Evolutionary conservation across 2,329 filamentous ascomycete species (phyloP).

Genomic region (Colletotrichum plurivorum): DNA sequence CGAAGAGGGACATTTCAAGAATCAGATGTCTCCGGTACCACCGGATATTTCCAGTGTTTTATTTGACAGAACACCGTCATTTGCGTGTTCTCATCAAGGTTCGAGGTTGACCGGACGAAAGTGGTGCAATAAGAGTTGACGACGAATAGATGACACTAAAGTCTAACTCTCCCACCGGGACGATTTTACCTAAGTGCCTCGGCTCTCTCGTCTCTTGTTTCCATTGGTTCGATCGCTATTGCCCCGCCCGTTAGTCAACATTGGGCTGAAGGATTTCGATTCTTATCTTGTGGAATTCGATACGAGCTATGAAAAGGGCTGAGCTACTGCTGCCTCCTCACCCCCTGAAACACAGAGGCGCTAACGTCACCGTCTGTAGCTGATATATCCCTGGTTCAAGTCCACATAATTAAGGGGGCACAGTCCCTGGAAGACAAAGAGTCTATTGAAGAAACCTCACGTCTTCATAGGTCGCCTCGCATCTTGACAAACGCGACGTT

Average conservation of each 20-base stretch:
- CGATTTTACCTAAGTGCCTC: background rate
- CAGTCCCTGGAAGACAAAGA: conserved; percentile 3
- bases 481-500: conserved; percentile 7
- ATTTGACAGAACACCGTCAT: no score
- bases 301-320: background rate
- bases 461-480: conserved; percentile 26
- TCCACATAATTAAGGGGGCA: conserved; percentile 13
- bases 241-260: conserved; percentile 11
- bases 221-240: conserved; percentile 24
- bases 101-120: no score
- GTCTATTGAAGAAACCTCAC: background rate
- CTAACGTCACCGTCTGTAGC: background rate
- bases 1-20: no score
- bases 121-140: no score
- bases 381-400: background rate
- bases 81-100: no score
- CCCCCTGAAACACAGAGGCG: background rate
- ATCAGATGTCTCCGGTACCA: no score
- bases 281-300: background rate
- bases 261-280: background rate
- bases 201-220: background rate
- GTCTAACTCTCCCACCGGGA: background rate
- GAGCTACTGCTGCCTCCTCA: background rate
- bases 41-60: no score
- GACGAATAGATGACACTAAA: conserved; percentile 1